Base-by-base conservation (phyloP, 2,329 filamentous ascomycete species). In the Cladophialophora psammophila region DNA sequence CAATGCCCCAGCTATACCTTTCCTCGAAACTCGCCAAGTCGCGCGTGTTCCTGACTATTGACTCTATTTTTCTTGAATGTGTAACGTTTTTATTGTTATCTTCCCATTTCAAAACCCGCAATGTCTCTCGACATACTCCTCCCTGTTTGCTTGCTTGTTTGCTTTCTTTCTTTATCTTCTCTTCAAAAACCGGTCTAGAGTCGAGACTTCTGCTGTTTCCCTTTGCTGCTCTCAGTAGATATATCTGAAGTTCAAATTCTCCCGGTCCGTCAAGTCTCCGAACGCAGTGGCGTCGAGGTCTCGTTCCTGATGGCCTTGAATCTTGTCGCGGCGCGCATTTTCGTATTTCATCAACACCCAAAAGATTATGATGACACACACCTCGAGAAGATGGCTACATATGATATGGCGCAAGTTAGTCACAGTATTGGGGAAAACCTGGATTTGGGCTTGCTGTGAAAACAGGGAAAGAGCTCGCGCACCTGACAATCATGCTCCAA, bases 401-500 rank as follows among this genome's bases (percentile, higher is more conserved):
- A 42, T 50, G n/a, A 26, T 3, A 26, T 3, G 26, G 26, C 7
- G 36, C 32, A 20, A 45, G 34, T 58, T 15, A 26, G 12, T 3
- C 12, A 31, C 18, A 55, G 15, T 52, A 15, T 31, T 34, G 35
- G 26, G 38, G 15, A 48, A 10, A 15, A 12, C 13, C 2, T 9
- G 1, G n/a, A n/a, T 13, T 26, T 38, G 18, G 15, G 18, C 34
- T 20, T 12, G 2, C 7, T n/a, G 18, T 31, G 40, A 15, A 45
- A 9, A 13, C 5, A 9, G n/a, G 9, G 7, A 9, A 7, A 9
- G 42, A 3, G 18, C 26, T 26, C 12, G 52, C 68, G 34, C 52
- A 70, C 68, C 81, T 81, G 36, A 85, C 83, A 63, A 86, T 85
- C 81, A 86, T 86, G 15, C 81, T 84, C 83, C 84, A 86, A 60